A percentile compares a stretch with the other conserved stretches of the same genome.
Evolutionary conservation across 2,329 filamentous ascomycete species (phyloP).

Genomic region (Stemphylium lycopersici): DNA sequence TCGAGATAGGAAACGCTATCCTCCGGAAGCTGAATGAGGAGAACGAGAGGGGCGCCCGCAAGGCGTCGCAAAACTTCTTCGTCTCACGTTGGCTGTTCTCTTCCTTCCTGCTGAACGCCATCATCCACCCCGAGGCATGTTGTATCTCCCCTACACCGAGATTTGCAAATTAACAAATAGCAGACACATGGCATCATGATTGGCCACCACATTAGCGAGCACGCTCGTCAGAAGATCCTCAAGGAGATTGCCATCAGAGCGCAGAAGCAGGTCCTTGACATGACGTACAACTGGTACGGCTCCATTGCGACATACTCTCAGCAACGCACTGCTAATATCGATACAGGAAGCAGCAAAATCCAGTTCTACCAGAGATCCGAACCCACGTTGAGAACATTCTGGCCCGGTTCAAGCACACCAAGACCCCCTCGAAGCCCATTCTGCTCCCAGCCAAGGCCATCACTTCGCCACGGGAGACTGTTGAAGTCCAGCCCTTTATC

Average conservation of each 20-base stretch:
- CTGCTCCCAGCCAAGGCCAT: constrained; percentile 74
- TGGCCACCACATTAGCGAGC: constrained; percentile 90
- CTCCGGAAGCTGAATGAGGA: constrained; percentile 73
- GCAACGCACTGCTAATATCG: constrained; percentile 30
- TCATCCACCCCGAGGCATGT: constrained; percentile 84
- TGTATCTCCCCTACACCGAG: neutral
- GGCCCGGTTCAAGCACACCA: constrained; percentile 61
- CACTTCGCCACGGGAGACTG: constrained; percentile 75
- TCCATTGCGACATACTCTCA: constrained; percentile 25
- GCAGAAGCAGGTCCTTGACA: constrained; percentile 78
- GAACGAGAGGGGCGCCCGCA: constrained; percentile 66
- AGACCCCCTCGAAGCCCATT: constrained; percentile 59
- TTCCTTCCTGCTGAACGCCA: constrained; percentile 79
- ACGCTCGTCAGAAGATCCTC: constrained; percentile 77
- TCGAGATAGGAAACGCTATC: constrained; percentile 85
- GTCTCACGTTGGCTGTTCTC: constrained; percentile 93
- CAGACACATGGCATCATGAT: constrained; percentile 71
- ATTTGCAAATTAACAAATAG: constrained; percentile 40
- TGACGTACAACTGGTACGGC: constrained; percentile 70
- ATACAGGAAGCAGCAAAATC: constrained; percentile 63
- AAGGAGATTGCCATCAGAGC: constrained; percentile 79
- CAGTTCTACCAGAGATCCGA: constrained; percentile 67
- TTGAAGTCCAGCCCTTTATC: constrained; percentile 78
- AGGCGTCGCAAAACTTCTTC: constrained; percentile 76
- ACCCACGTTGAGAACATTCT: constrained; percentile 75